These are phyloP conservation scores for Exserohilum rostratum DNA, from an alignment of 2,329 filamentous ascomycete species.

Conservation along the genomic window DNA sequence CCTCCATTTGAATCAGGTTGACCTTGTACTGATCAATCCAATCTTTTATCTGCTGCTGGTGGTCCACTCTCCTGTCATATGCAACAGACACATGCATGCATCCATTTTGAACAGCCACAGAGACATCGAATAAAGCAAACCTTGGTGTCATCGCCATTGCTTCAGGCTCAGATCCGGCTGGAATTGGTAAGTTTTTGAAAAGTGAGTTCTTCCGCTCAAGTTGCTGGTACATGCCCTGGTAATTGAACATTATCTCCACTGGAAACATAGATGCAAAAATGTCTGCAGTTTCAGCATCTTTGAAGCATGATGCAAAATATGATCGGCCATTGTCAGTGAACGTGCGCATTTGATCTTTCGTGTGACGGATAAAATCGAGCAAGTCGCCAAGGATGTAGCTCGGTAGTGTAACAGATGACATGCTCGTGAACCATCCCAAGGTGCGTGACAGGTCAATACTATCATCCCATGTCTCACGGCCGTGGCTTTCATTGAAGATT, in stretches of 20 bases:
- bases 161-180: background rate
- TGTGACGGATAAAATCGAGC: conserved; percentile 13
- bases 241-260: conserved; percentile 64
- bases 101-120: conserved; percentile 14
- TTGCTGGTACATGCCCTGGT: conserved; percentile 56
- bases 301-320: conserved; percentile 50
- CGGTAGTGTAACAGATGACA: background rate
- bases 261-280: conserved; percentile 51
- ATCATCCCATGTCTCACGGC: background rate
- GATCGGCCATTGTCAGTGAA: conserved; percentile 53
- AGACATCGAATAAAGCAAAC: conserved; percentile 28
- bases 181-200: conserved; percentile 8
- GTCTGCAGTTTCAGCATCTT: conserved; percentile 11
- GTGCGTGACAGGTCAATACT: background rate
- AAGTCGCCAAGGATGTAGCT: too few species aligned
- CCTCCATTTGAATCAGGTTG: conserved; percentile 2
- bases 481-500: background rate
- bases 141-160: conserved; percentile 11
- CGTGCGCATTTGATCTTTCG: conserved; percentile 56
- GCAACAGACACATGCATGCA: conserved; percentile 16
- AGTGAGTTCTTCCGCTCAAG: conserved; percentile 54
- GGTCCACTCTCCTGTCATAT: conserved; percentile 21
- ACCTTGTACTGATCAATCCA: conserved; percentile 19
- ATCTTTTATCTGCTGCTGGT: background rate
- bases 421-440: background rate